Evolutionary conservation across 345 rosid species (phyloP).

Genomic region (Lepidium africanum): DNA sequence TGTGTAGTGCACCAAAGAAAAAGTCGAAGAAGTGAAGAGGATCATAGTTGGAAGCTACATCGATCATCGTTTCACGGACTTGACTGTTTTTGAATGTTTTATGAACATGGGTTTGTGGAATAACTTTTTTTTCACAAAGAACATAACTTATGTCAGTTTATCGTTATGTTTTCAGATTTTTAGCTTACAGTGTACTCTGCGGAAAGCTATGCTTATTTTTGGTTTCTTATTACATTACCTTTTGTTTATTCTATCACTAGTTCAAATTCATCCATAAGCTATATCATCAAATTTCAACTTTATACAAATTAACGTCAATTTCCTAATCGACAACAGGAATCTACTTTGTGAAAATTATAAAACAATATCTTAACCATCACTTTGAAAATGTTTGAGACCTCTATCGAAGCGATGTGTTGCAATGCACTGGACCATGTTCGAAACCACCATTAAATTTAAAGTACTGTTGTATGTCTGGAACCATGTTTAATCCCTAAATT

Average conservation of each 20-base stretch:
- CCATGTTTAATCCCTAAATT: too few relatives aligned
- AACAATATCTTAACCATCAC: too few relatives aligned
- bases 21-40: conserved; percentile 31
- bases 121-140: conserved; percentile 7
- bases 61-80: conserved; percentile 5
- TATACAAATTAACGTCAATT: too few relatives aligned
- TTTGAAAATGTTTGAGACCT: too few relatives aligned
- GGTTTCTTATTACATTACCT: neutral
- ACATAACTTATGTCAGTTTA: conserved; percentile 19
- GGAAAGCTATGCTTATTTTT: neutral
- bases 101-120: conserved; percentile 14
- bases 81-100: conserved; percentile 24
- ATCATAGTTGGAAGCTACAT: conserved; percentile 5
- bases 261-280: neutral
- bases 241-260: neutral
- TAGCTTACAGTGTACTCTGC: conserved; percentile 3
- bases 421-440: too few relatives aligned
- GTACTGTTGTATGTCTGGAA: too few relatives aligned
- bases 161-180: conserved; percentile 12
- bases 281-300: too few relatives aligned
- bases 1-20: conserved; percentile 21
- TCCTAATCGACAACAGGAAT: too few relatives aligned
- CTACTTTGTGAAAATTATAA: too few relatives aligned
- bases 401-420: too few relatives aligned
- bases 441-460: too few relatives aligned